phyloP scores from a whole-genome alignment of 768 basidiomycete species.

The Tricholoma sp. region DNA sequence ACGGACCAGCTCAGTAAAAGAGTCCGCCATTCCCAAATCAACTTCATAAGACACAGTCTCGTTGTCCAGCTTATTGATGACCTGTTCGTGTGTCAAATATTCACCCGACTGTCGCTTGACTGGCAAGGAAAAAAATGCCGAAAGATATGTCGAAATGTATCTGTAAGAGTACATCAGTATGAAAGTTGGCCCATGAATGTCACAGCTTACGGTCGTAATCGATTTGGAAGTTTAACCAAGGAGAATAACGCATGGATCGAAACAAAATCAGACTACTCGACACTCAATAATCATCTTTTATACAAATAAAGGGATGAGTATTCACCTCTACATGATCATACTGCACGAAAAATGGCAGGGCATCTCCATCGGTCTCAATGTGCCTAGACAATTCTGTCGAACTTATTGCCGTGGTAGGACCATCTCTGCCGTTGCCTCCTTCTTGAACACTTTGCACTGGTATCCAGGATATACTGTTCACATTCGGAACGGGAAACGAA shows the following conservation, averaged over 20 bases:
- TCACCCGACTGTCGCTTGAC: conserved; percentile 67
- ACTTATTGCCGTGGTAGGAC: conserved; percentile 18
- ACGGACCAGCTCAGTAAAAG: conserved; percentile 72
- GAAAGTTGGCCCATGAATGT: neutral
- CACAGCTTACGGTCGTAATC: conserved; percentile 65
- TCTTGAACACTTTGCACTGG: conserved; percentile 65
- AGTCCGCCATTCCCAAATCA: conserved; percentile 53
- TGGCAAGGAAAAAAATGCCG: conserved; percentile 86
- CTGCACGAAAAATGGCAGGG: conserved; percentile 84
- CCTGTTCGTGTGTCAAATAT: conserved; percentile 77
- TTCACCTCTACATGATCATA: conserved; percentile 82
- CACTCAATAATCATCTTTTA: conserved; percentile 1
- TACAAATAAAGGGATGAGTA: conserved; percentile 22
- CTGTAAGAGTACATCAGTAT: conserved; percentile 32
- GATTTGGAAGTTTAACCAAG: conserved; percentile 61
- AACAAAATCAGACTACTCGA: conserved; percentile 83
- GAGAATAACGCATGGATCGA: conserved; percentile 77
- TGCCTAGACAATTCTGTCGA: conserved; percentile 50
- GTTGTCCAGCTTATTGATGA: conserved; percentile 84
- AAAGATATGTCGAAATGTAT: conserved; percentile 71
- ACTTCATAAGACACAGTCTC: conserved; percentile 86
- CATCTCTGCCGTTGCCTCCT: conserved; percentile 42
- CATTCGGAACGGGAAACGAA: conserved; percentile 86
- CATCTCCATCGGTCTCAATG: conserved; percentile 60
- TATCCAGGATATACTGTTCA: conserved; percentile 91